Conservation (phyloP, 495 filamentous ascomycete species). For the Trichoderma reesei region DNA sequence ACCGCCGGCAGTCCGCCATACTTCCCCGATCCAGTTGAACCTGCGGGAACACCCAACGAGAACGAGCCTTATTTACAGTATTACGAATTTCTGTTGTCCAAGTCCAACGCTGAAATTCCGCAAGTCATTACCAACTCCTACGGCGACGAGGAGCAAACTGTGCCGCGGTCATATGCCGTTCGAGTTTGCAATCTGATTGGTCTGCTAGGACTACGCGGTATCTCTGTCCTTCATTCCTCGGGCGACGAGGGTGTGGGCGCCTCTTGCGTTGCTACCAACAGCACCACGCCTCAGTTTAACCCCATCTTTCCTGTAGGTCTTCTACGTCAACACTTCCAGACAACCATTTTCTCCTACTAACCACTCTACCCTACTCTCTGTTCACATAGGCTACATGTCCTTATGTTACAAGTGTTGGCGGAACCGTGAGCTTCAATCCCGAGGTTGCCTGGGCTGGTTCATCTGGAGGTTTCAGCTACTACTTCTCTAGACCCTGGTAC, state of each 20-base stretch:
- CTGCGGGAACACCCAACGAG: background rate
- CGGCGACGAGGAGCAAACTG: slow-evolving; percentile 70
- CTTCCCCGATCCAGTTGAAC: background rate
- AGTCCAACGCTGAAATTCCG: slow-evolving; percentile 44
- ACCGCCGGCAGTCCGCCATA: slow-evolving; percentile 48
- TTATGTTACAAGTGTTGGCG: slow-evolving; percentile 63
- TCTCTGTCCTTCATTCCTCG: slow-evolving; percentile 60
- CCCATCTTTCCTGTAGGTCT: background rate
- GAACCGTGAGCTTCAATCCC: slow-evolving; percentile 46
- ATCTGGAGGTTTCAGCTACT: slow-evolving; percentile 60
- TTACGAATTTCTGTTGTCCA: slow-evolving; percentile 37
- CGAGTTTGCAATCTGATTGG: slow-evolving; percentile 59
- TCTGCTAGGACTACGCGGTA: slow-evolving; percentile 62
- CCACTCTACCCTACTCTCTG: slow-evolving; percentile 40
- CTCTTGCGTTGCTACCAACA: slow-evolving; percentile 56
- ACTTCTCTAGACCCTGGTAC: slow-evolving; percentile 51
- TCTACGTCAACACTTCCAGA: background rate
- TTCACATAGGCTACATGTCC: slow-evolving; percentile 60
- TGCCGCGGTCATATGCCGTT: slow-evolving; percentile 56
- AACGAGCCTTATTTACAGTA: slow-evolving; percentile 75
- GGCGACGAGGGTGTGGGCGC: slow-evolving; percentile 65
- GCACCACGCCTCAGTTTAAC: slow-evolving; percentile 20
- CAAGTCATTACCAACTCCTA: slow-evolving; percentile 72
- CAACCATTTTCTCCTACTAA: background rate
- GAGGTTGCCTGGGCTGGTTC: slow-evolving; percentile 51